Conservation (phyloP, 2,329 filamentous ascomycete genomes). For the Ophiostoma quercus region DNA sequence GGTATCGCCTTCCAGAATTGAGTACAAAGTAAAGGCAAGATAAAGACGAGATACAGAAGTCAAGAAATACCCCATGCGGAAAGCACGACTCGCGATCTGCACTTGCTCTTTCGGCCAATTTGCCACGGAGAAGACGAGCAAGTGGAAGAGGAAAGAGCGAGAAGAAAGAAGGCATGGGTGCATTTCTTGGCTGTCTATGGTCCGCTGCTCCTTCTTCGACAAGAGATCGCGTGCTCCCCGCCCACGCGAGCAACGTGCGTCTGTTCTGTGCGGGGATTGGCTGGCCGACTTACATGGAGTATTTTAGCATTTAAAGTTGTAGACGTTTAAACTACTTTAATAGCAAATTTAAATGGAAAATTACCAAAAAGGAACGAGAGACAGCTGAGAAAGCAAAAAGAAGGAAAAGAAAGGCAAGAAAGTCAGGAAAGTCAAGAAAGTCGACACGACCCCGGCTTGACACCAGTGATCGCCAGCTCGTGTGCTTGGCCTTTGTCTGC, state of each 20-base stretch:
- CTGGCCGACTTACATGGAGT: constrained; percentile 20
- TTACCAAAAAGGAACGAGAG: background rate
- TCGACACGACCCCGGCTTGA: background rate
- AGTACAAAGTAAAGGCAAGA: background rate
- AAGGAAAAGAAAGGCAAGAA: background rate
- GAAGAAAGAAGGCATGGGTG: background rate
- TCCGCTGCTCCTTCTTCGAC: constrained; percentile 20
- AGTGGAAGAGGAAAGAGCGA: background rate
- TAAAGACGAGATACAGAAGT: background rate
- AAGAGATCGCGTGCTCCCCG: constrained; percentile 27
- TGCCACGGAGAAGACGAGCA: background rate
- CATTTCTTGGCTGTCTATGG: background rate
- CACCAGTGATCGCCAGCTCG: constrained; percentile 15
- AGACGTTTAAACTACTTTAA: background rate
- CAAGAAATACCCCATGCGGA: background rate
- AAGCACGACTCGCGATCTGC: constrained; percentile 7
- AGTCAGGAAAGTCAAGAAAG: background rate
- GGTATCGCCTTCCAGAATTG: background rate
- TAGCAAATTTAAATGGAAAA: background rate
- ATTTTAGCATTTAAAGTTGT: background rate
- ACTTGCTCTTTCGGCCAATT: background rate
- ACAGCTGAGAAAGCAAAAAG: background rate
- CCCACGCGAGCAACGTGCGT: constrained; percentile 25
- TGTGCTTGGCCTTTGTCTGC: constrained; percentile 13
- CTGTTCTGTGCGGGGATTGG: constrained; percentile 25